phyloP scores from a whole-genome alignment of 805 yeast genomes.

The Blastobotrys peoriensis region DNA sequence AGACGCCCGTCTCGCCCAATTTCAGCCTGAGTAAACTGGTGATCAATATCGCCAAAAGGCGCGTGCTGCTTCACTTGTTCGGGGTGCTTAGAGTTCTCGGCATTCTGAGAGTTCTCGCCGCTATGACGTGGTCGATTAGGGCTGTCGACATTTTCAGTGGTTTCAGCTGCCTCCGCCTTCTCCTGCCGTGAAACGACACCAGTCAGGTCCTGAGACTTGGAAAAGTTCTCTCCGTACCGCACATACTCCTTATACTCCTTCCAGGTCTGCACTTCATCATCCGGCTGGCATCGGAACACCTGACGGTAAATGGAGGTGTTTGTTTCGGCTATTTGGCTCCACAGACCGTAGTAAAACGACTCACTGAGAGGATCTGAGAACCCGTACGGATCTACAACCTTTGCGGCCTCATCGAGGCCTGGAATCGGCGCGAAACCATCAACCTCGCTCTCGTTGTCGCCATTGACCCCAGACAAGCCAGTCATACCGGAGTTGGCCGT shows the following conservation, averaged over 20 bases:
- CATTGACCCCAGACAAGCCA: no score
- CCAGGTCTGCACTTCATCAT: slow-evolving; percentile 87
- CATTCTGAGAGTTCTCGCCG: no score
- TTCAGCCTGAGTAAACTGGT: background rate
- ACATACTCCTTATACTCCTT: slow-evolving; percentile 72
- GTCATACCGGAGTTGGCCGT: background rate
- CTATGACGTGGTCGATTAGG: no score
- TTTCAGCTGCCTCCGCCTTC: slow-evolving; percentile 22
- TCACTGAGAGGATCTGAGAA: slow-evolving; percentile 82
- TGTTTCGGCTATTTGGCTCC: slow-evolving; percentile 77
- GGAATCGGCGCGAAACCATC: background rate
- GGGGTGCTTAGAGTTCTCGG: no score
- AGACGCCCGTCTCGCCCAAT: no score
- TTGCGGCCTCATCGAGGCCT: slow-evolving; percentile 19
- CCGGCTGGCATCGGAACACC: slow-evolving; percentile 94
- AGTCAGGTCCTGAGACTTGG: slow-evolving; percentile 33
- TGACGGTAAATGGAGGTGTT: slow-evolving; percentile 77
- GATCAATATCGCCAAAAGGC: slow-evolving; percentile 1
- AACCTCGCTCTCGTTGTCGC: background rate
- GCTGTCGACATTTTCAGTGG: no score
- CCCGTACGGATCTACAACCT: slow-evolving; percentile 73
- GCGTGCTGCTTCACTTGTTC: no score
- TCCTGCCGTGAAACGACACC: slow-evolving; percentile 21
- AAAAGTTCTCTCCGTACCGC: slow-evolving; percentile 30
- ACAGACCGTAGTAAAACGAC: slow-evolving; percentile 77